Evolutionary conservation across 2,329 filamentous ascomycete species (phyloP).

Genomic region (Fusarium floridanum): DNA sequence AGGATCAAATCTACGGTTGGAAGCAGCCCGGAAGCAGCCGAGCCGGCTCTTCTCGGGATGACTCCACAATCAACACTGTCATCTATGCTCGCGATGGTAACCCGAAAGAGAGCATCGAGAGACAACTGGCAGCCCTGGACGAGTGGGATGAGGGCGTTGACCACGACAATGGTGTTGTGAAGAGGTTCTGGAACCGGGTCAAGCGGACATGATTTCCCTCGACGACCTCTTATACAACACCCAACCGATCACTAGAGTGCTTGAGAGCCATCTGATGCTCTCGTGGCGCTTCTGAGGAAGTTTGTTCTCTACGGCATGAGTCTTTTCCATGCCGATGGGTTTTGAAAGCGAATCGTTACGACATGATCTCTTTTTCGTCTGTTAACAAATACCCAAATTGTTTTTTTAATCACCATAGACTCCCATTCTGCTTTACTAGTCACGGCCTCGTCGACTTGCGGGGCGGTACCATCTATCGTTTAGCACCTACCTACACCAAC

Average conservation of each 20-base stretch:
- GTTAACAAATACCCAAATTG: conserved; percentile 40
- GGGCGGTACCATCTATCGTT: conserved; percentile 21
- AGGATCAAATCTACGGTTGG: conserved; percentile 80
- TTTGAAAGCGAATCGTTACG: conserved; percentile 12
- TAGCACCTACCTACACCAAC: conserved; percentile 11
- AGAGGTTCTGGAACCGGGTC: conserved; percentile 74
- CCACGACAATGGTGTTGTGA: conserved; percentile 67
- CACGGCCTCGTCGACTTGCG: conserved; percentile 8
- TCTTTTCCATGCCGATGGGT: background rate
- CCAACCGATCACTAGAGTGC: background rate
- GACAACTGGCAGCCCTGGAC: conserved; percentile 66
- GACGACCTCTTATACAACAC: background rate
- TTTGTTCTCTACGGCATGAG: background rate
- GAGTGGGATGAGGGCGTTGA: conserved; percentile 54
- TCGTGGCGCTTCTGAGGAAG: background rate
- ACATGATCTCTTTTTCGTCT: conserved; percentile 26
- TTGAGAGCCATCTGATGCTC: background rate
- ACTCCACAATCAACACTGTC: conserved; percentile 40
- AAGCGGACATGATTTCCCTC: conserved; percentile 54
- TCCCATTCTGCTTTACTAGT: conserved; percentile 12
- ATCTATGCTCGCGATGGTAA: conserved; percentile 50
- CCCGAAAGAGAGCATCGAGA: conserved; percentile 67
- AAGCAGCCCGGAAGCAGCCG: conserved; percentile 58
- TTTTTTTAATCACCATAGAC: conserved; percentile 39
- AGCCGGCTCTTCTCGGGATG: conserved; percentile 59